A percentile compares a stretch with the other conserved stretches of the same genome.
phyloP scores from a whole-genome alignment of 176 grass and related monocot species.

The Musa troglodytarum region DNA sequence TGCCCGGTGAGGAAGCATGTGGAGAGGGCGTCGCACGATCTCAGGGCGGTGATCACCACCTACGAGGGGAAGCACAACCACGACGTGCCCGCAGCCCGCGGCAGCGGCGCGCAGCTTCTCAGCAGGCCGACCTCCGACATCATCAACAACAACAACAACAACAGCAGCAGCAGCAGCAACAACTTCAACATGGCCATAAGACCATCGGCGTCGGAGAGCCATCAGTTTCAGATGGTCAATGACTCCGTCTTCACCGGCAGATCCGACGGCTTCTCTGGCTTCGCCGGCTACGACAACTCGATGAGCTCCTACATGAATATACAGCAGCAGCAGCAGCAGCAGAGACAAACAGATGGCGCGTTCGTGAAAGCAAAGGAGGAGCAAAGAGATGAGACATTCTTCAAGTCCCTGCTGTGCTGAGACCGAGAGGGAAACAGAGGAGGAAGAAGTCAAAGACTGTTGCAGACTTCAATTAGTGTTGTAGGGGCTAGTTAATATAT shows the following conservation, averaged over 20 bases:
- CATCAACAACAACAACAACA: background rate
- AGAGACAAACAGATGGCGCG: no score
- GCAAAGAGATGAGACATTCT: no score
- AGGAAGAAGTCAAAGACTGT: no score
- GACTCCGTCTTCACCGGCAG: background rate
- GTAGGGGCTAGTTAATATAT: no score
- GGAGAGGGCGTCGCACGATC: conserved; percentile 86
- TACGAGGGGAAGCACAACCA: conserved; percentile 99
- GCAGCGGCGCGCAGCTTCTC: conserved; percentile 29
- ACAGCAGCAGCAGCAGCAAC: background rate
- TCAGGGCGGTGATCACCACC: conserved; percentile 85
- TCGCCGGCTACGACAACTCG: no score
- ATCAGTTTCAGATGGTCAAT: background rate
- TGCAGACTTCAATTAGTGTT: no score
- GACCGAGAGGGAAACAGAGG: no score
- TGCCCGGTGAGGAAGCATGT: conserved; percentile 96
- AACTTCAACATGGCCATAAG: background rate
- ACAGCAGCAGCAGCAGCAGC: no score
- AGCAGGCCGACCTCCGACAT: background rate
- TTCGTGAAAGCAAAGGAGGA: no score
- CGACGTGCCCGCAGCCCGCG: conserved; percentile 72
- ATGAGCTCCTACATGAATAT: no score
- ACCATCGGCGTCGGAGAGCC: background rate
- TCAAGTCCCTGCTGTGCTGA: no score
- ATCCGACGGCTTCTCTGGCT: background rate